Evolutionary conservation across 2,329 filamentous ascomycete species (phyloP).

Genomic region (Dactylellina drechsleri): DNA sequence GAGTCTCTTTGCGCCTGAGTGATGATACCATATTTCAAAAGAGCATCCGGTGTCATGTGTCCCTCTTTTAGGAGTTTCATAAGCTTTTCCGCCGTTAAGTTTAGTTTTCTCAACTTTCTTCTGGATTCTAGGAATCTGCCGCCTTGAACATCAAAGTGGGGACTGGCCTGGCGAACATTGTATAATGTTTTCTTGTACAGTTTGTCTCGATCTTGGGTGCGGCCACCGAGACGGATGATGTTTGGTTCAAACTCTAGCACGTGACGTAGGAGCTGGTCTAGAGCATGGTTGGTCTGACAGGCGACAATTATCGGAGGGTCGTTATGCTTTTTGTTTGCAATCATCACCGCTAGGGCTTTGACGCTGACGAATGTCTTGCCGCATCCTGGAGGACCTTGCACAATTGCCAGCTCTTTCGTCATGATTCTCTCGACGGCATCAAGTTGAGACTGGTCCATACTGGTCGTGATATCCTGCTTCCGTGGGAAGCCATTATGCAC

Average conservation of each 20-base stretch:
- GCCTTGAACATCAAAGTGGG: conserved; percentile 61
- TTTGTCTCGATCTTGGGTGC: conserved; percentile 71
- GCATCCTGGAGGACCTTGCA: conserved; percentile 82
- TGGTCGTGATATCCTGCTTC: conserved; percentile 60
- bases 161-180: conserved; percentile 66
- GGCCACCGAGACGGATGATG: conserved; percentile 75
- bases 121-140: conserved; percentile 61
- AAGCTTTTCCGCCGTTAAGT: conserved; percentile 62
- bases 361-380: conserved; percentile 86
- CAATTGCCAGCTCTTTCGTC: conserved; percentile 75
- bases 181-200: conserved; percentile 75
- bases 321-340: conserved; percentile 68
- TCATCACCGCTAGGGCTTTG: conserved; percentile 73
- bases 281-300: conserved; percentile 88
- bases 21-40: conserved; percentile 70
- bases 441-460: conserved; percentile 77
- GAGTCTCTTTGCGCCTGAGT: conserved; percentile 72
- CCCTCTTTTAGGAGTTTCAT: conserved; percentile 64
- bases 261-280: conserved; percentile 78
- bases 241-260: conserved; percentile 71
- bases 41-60: conserved; percentile 67
- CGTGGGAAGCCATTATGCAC: conserved; percentile 69
- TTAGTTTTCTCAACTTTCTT: conserved; percentile 63
- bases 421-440: conserved; percentile 75
- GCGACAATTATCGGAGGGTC: conserved; percentile 79